Base-by-base conservation (phyloP, 2,329 filamentous ascomycete genomes). In the Sporothrix inflata region DNA sequence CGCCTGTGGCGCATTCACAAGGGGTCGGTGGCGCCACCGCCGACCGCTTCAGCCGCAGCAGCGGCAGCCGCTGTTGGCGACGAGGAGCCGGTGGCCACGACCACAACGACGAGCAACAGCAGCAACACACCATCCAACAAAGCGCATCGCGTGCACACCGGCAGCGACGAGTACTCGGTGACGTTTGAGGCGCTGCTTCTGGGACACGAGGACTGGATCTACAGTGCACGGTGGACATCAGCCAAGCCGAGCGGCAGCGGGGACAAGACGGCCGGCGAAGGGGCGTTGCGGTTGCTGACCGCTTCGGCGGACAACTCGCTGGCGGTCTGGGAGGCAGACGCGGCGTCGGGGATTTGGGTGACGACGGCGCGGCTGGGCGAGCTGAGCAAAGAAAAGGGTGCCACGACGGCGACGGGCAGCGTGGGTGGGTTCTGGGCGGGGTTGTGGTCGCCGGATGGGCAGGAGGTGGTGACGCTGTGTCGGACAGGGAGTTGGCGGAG, bases 191-290 rank as follows among this genome's bases (percentile, higher is more conserved):
- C 96, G 0, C 85, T 99, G 2, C 87, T 99, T 6, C 88, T 99
- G 2, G 96, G 96, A 9, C 96, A 99, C 78, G 96, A 99, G 79
- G 96, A 99, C 78, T 99, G 96, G 96, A 95, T 99, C 72, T 98
- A 97, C 81, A 97, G 92, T 71, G 91, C 93, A 1, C 85, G 86
- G 71, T 98, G 94, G 94, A 67, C 63, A 4, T 14, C 61, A 5
- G 3, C 19, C 87, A 88, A 73, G 0, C 82, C 16, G 82, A 84
- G 73, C 88, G 57, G 7, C 8, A 11, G 19, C 7, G 19, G 12
- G 16, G 16, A 11, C 49, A 8, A 27, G 3, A 34, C 9, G 5
- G n/a, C 24, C 3, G 38, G 19, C 84, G 16, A 47, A 12, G 7
- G 16, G 16, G 1, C 45, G 7, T 16, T 92, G 14, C 93, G 92